These are phyloP conservation scores for Maudiozyma saulgeensis DNA, from an alignment of 805 yeast species.

Conservation along the genomic window DNA sequence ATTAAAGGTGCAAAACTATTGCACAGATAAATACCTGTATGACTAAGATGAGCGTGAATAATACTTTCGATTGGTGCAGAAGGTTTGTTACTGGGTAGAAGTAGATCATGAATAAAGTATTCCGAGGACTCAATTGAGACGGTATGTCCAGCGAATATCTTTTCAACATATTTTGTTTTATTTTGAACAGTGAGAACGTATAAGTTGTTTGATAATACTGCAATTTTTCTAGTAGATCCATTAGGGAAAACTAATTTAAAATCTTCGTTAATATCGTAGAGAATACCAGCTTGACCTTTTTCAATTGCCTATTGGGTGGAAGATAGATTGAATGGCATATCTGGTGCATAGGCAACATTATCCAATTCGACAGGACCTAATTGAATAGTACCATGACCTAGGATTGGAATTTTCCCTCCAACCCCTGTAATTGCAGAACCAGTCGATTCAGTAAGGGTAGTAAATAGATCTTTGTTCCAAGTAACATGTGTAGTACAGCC, in stretches of 20 bases:
- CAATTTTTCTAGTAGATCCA: background rate
- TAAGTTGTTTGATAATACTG: background rate
- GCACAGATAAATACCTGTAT: background rate
- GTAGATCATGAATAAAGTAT: background rate
- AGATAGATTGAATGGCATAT: constrained; percentile 1
- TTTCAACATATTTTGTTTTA: background rate
- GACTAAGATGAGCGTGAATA: constrained; percentile 1
- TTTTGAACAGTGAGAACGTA: constrained; percentile 12
- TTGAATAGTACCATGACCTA: constrained; percentile 1
- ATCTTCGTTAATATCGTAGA: background rate
- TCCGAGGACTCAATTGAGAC: background rate
- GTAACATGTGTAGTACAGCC: background rate
- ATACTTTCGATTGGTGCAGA: background rate
- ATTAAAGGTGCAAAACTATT: background rate
- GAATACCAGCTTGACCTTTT: background rate
- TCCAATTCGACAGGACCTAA: background rate
- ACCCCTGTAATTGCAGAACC: background rate
- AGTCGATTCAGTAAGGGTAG: background rate
- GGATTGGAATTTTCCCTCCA: constrained; percentile 1
- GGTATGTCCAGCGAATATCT: background rate
- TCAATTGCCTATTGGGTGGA: background rate
- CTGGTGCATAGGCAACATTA: constrained; percentile 2
- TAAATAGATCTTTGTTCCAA: background rate
- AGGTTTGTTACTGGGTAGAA: background rate
- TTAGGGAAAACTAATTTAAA: background rate